Percentiles rank a stretch among this genome's conserved stretches.
Conservation (phyloP, 2,329 filamentous ascomycete species). For the Colletotrichum sansevieriae region DNA sequence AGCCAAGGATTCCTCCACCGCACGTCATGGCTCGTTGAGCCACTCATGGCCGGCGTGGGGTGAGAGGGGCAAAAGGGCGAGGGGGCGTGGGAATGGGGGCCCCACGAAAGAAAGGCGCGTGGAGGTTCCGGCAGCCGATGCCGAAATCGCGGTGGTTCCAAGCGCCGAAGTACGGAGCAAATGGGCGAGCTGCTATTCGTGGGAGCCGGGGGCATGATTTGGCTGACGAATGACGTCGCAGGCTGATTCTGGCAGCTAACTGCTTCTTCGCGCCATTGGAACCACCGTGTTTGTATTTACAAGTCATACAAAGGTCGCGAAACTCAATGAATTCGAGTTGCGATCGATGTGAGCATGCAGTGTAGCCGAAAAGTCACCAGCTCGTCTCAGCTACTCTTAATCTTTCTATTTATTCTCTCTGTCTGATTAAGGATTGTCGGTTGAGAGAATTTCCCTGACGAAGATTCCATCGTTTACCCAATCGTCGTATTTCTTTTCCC, state of each 20-base stretch:
- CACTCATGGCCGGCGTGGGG: constrained; percentile 17
- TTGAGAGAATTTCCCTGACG: neutral
- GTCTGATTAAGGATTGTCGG: constrained; percentile 20
- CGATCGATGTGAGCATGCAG: too few relatives aligned
- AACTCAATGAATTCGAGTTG: too few relatives aligned
- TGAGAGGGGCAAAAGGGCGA: neutral
- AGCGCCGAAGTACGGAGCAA: constrained; percentile 29
- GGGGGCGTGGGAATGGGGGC: neutral
- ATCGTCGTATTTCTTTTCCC: neutral
- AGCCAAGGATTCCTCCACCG: constrained; percentile 6
- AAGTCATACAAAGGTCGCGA: too few relatives aligned
- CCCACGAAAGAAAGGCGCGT: neutral
- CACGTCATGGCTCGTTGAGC: constrained; percentile 29
- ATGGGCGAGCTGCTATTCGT: neutral
- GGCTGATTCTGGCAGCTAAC: neutral
- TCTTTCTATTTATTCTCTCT: constrained; percentile 9
- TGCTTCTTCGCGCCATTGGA: too few relatives aligned
- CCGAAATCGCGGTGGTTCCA: constrained; percentile 26
- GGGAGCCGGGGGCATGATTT: neutral
- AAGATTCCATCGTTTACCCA: neutral
- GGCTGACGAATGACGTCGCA: constrained; percentile 1
- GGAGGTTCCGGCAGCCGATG: constrained; percentile 28
- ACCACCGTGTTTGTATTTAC: too few relatives aligned
- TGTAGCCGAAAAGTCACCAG: too few relatives aligned
- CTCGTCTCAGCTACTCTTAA: neutral